These are phyloP conservation scores for Cryptosporidium tyzzeri DNA, from an alignment of 169 alveolate genomes.

Conservation along the genomic window DNA sequence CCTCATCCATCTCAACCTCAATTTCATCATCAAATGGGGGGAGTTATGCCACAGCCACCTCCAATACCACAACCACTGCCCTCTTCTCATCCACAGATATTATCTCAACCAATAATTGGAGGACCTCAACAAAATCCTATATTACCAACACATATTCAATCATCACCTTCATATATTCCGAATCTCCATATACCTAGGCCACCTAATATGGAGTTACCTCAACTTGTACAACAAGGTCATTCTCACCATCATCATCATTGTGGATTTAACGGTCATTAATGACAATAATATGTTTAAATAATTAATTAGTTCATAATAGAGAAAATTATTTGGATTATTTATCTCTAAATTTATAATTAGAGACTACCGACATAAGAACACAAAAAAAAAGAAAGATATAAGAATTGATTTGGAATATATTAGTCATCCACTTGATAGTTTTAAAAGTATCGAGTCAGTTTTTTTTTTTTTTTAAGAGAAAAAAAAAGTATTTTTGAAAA, in stretches of 20 bases:
- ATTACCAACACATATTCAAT: slow-evolving; percentile 9
- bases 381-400: no score
- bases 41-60: neutral
- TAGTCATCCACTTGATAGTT: no score
- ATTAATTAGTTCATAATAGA: no score
- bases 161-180: slow-evolving; percentile 48
- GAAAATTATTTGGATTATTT: no score
- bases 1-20: slow-evolving; percentile 22
- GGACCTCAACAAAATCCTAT: neutral
- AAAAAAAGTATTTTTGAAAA: neutral
- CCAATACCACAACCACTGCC: neutral
- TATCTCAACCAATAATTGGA: slow-evolving; percentile 12
- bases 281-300: neutral
- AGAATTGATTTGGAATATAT: neutral
- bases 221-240: neutral
- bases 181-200: neutral
- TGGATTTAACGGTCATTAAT: neutral
- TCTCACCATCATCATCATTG: neutral
- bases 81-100: neutral
- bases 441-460: neutral
- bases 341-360: neutral
- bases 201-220: neutral
- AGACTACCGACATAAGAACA: neutral
- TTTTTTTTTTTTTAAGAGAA: no score
- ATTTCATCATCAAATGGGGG: neutral